Percentiles rank a stretch among this genome's conserved stretches.
Conservation (phyloP, 164 flowering plant species). For the Kalanchoe fedtschenkoi region DNA sequence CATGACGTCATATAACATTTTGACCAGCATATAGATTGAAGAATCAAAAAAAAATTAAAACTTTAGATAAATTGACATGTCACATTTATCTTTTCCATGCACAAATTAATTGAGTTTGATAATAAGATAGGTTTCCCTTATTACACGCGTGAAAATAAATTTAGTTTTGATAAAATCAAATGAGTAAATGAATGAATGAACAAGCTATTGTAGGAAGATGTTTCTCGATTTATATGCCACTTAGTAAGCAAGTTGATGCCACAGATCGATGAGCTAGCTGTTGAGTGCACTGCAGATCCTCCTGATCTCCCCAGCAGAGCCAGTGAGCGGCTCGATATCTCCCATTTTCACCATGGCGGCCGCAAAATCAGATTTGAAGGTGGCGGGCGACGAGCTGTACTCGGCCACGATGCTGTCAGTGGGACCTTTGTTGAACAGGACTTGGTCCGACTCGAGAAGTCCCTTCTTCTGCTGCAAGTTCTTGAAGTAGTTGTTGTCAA, state of each 20-base stretch:
- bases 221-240: not conserved
- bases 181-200: no score
- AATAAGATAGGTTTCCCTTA: no score
- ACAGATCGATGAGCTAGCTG: not conserved
- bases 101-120: no score
- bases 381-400: constrained; percentile 14
- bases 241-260: no score
- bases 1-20: no score
- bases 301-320: constrained; percentile 30
- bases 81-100: no score
- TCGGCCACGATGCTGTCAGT: constrained; percentile 20
- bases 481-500: constrained; percentile 40
- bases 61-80: no score
- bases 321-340: constrained; percentile 29
- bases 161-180: no score
- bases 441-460: constrained; percentile 30
- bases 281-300: constrained; percentile 21
- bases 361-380: constrained; percentile 24
- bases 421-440: constrained; percentile 18
- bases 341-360: constrained; percentile 38
- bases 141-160: no score
- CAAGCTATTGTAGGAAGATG: not conserved
- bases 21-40: no score
- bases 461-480: constrained; percentile 29
- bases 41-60: no score